These are phyloP conservation scores for Hanseniaspora hatyaiensis DNA, from an alignment of 805 yeast genomes.

Conservation along the genomic window DNA sequence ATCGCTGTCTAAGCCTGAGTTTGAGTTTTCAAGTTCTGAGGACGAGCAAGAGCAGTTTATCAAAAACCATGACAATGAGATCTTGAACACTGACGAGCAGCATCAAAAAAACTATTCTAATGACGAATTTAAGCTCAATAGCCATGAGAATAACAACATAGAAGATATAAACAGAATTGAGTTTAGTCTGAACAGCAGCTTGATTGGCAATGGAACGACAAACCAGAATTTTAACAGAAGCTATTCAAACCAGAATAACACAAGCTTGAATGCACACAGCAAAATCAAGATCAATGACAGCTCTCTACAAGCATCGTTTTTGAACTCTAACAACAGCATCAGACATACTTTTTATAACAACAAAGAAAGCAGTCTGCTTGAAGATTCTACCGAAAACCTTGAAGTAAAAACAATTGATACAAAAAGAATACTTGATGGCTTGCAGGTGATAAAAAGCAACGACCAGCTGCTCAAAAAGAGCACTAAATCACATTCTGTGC, in stretches of 20 bases:
- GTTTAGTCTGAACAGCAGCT: background rate
- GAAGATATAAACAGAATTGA: background rate
- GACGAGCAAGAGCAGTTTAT: constrained; percentile 3
- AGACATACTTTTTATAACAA: background rate
- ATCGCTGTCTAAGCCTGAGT: background rate
- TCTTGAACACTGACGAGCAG: too few relatives aligned
- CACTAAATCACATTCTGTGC: background rate
- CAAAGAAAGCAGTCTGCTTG: background rate
- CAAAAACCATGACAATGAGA: too few relatives aligned
- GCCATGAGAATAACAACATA: background rate
- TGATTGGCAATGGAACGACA: background rate
- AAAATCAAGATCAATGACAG: background rate
- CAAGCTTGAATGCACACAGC: background rate
- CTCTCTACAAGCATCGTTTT: background rate
- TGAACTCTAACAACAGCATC: background rate
- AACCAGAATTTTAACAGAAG: background rate
- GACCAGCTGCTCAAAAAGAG: background rate
- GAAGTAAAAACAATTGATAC: background rate
- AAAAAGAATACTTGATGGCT: background rate
- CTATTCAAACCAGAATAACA: background rate
- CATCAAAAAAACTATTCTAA: too few relatives aligned
- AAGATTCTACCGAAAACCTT: too few relatives aligned
- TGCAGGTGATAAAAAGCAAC: background rate
- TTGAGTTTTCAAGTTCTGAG: constrained; percentile 12
- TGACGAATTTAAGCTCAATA: background rate